Evolutionary conservation across 331 rosid species (phyloP), one percentile per base, ranked within the genome.

Genomic region (Malus hybrid): DNA sequence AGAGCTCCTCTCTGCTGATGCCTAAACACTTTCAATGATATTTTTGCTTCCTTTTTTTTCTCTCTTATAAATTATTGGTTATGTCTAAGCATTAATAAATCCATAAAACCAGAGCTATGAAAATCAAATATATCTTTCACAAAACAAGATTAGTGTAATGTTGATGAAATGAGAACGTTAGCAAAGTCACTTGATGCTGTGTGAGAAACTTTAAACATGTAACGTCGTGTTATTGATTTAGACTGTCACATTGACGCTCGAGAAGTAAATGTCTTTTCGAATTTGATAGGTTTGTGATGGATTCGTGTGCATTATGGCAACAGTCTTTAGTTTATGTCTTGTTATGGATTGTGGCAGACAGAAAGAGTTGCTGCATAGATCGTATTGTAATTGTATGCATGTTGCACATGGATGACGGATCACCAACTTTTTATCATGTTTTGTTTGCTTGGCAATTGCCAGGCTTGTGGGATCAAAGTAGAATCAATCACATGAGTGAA

Each of bases 1-100:
- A 83, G 94, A 78, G 85, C 96, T 67, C 86, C 87, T 70, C 77
- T 89, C 64, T 84, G 72, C 80, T 82, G 86, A 80, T 60, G 4
- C 73, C 74, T 61, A 72, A 50, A 65, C 52, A 67, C 22, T 52
- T 31, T 48, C 33, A 34, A 34, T 70, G 62, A 63, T 44, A 33
- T 73, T 22, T 54, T 69, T 22, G 56, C 81, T 11, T 74, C 73
- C 16, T 67, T 73, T 16, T 62, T 11, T 75, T 69, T 78, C 60
- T 78, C 60, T 73, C 68, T 42, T 42, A 10, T 54, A 44, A 39
- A 20, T 44, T 78, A 48, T 76, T n/a, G 39, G 75, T 57, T 50
- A 80, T 44, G 73, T 81, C 66, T 33, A 32, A 74, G 73, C 10
- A 32, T 60, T 36, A 70, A 76, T 62, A 77, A 42, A 42, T 10